These are phyloP conservation scores for Sicyos edulis DNA, from an alignment of 306 rosid genomes.

Conservation along the genomic window DNA sequence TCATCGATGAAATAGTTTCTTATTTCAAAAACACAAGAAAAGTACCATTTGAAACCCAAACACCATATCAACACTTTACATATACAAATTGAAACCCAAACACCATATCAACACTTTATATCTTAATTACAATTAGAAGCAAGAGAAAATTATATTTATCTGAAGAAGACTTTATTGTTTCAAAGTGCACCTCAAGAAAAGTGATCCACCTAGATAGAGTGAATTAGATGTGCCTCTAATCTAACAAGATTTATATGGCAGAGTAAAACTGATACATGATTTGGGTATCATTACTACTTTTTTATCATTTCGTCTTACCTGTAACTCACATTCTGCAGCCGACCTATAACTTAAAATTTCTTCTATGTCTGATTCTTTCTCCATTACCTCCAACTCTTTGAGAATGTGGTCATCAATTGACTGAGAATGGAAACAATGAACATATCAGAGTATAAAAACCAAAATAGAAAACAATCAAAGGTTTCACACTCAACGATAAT, in stretches of 20 bases:
- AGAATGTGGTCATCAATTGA: constrained; percentile 59
- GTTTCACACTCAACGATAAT: neutral
- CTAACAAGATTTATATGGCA: constrained; percentile 8
- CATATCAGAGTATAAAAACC: neutral
- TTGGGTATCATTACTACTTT: constrained; percentile 14
- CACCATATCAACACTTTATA: neutral
- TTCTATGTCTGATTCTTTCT: constrained; percentile 77
- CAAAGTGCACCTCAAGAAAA: neutral
- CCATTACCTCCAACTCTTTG: constrained; percentile 73
- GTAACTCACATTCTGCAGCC: constrained; percentile 69
- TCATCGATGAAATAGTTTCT: too few relatives aligned
- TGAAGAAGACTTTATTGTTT: neutral
- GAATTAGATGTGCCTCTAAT: neutral
- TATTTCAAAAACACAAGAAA: neutral
- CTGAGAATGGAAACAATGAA: constrained; percentile 38
- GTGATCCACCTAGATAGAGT: neutral
- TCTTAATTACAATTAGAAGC: neutral
- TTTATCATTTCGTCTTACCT: constrained; percentile 40
- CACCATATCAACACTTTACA: neutral
- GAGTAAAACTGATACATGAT: constrained; percentile 22
- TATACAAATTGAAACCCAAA: neutral
- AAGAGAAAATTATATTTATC: neutral
- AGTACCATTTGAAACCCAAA: neutral
- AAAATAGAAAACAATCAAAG: neutral
- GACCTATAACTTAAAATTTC: constrained; percentile 79